Evolutionary conservation across 805 yeast genomes (phyloP).

Genomic region (Groenewaldozyma salmanticensis): DNA sequence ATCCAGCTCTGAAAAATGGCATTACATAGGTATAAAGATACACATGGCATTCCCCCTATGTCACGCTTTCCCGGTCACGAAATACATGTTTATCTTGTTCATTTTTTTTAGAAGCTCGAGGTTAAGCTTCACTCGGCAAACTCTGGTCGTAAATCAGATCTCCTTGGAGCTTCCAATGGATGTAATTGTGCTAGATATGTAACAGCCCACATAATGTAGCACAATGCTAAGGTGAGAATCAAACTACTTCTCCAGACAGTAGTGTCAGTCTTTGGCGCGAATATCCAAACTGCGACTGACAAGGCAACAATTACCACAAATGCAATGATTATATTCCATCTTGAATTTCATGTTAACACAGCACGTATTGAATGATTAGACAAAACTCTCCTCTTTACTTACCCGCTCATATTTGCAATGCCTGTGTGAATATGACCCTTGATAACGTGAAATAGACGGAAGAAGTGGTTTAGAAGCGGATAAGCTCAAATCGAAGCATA

Average conservation of each 20-base stretch:
- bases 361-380: not conserved
- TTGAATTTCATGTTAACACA: constrained; percentile 20
- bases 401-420: constrained; percentile 36
- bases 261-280: constrained; percentile 71
- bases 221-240: constrained; percentile 62
- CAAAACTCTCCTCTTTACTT: constrained; percentile 14
- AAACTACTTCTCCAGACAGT: constrained; percentile 64
- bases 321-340: constrained; percentile 63
- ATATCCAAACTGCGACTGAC: constrained; percentile 66
- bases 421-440: too few relatives aligned
- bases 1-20: not conserved
- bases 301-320: constrained; percentile 48
- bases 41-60: not conserved
- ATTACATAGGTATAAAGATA: not conserved
- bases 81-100: constrained; percentile 1
- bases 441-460: too few relatives aligned
- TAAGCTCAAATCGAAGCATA: too few relatives aligned
- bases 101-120: too few relatives aligned
- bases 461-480: too few relatives aligned
- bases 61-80: not conserved
- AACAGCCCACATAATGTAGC: constrained; percentile 86
- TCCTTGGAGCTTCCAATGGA: constrained; percentile 83
- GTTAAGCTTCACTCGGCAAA: constrained; percentile 31
- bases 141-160: constrained; percentile 86
- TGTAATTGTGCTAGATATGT: constrained; percentile 78